Conservation (phyloP, 768 basidiomycete species). For the Multifurca ochricompacta region DNA sequence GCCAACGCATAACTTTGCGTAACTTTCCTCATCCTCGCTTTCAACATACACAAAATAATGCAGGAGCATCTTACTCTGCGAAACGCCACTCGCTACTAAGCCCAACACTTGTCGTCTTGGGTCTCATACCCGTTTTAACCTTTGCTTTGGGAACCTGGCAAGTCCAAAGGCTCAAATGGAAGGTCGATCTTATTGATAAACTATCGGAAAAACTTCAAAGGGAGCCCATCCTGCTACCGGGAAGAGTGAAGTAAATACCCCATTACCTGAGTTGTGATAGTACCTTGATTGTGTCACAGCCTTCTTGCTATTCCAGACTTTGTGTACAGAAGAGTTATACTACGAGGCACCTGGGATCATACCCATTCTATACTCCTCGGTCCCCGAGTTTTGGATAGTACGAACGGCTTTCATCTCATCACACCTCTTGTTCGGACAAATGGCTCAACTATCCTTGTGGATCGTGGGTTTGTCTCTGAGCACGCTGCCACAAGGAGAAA, state of each 20-base stretch:
- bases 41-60: conserved; percentile 7
- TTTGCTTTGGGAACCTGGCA: conserved; percentile 93
- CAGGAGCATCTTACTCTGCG: conserved; percentile 38
- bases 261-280: conserved; percentile 10
- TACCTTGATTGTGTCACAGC: conserved; percentile 31
- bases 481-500: conserved; percentile 39
- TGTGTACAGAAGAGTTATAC: conserved; percentile 73
- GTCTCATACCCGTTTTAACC: conserved; percentile 84
- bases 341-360: conserved; percentile 76
- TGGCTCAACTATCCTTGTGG: conserved; percentile 81
- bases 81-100: conserved; percentile 55
- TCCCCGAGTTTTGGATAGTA: conserved; percentile 84
- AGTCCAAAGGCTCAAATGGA: conserved; percentile 89
- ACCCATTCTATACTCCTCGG: conserved; percentile 71
- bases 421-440: conserved; percentile 76
- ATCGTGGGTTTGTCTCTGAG: conserved; percentile 80
- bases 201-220: conserved; percentile 83
- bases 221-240: conserved; percentile 70
- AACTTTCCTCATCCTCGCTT: not conserved
- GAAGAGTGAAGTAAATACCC: conserved; percentile 70
- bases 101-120: conserved; percentile 66
- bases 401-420: conserved; percentile 79
- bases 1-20: conserved; percentile 2
- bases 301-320: conserved; percentile 81
- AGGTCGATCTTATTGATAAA: conserved; percentile 87